These are phyloP conservation scores for Moesziomyces sp. DNA, from an alignment of 1,284 basidiomycete genomes.

Conservation along the genomic window DNA sequence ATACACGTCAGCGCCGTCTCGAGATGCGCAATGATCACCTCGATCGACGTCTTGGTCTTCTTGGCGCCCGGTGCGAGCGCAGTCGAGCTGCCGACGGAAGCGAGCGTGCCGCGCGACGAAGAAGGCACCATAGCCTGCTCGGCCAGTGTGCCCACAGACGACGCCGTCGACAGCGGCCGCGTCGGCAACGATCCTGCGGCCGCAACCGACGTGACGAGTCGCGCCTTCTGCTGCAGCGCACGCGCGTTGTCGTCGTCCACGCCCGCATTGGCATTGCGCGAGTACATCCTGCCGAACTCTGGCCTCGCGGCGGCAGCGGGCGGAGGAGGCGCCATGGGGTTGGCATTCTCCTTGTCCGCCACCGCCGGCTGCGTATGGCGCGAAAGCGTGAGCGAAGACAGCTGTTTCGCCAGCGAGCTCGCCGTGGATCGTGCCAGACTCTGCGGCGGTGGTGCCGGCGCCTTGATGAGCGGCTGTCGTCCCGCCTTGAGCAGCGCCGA, in stretches of 20 bases:
- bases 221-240: constrained; percentile 51
- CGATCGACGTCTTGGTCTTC: constrained; percentile 48
- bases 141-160: constrained; percentile 8
- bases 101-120: constrained; percentile 28
- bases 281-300: constrained; percentile 38
- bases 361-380: neutral
- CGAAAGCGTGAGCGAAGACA: constrained; percentile 28
- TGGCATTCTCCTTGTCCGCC: constrained; percentile 61
- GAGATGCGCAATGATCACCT: constrained; percentile 74
- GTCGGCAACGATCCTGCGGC: constrained; percentile 1
- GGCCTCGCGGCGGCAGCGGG: constrained; percentile 10
- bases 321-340: constrained; percentile 42
- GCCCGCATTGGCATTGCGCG: constrained; percentile 21
- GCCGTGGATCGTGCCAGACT: constrained; percentile 24
- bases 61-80: constrained; percentile 22
- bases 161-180: constrained; percentile 17
- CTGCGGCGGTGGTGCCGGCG: constrained; percentile 31
- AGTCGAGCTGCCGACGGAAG: constrained; percentile 29
- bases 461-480: constrained; percentile 62
- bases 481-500: constrained; percentile 79
- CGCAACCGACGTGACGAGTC: constrained; percentile 27
- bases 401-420: constrained; percentile 40
- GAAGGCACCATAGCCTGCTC: constrained; percentile 14
- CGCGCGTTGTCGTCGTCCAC: constrained; percentile 6
- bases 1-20: constrained; percentile 77